Conservation (phyloP, 2,329 filamentous ascomycete species). For the Neonectria ditissima region DNA sequence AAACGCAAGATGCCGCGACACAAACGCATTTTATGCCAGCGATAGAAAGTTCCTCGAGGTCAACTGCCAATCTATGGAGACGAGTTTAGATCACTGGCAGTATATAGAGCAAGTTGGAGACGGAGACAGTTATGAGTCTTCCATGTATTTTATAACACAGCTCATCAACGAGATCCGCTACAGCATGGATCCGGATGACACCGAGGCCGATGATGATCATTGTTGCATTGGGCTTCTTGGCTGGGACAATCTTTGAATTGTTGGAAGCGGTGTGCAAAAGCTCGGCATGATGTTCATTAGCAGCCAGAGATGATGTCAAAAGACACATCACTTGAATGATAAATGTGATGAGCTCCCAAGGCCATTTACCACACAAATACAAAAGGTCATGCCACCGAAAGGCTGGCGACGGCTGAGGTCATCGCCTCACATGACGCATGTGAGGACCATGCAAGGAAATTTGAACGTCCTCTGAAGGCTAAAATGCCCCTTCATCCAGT, state of each 20-base stretch:
- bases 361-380: too few species aligned
- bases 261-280: too few species aligned
- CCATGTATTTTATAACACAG: background rate
- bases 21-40: constrained; percentile 15
- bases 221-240: constrained; percentile 21
- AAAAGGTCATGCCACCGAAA: too few species aligned
- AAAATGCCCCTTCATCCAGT: too few species aligned
- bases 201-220: background rate
- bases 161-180: background rate
- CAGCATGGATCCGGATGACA: background rate
- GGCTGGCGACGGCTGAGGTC: too few species aligned
- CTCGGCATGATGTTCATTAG: too few species aligned
- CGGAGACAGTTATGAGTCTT: background rate
- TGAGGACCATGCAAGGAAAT: too few species aligned
- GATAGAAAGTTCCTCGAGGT: constrained; percentile 24
- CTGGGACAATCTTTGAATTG: constrained; percentile 17
- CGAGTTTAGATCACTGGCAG: background rate
- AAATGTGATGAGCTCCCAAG: too few species aligned
- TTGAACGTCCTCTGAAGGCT: too few species aligned
- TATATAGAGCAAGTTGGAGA: constrained; percentile 6
- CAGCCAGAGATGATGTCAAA: too few species aligned
- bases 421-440: too few species aligned
- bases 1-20: fast-evolving
- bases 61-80: background rate
- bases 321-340: too few species aligned